phyloP scores from a whole-genome alignment of 345 rosid genomes.

The Aquilaria malaccensis region DNA sequence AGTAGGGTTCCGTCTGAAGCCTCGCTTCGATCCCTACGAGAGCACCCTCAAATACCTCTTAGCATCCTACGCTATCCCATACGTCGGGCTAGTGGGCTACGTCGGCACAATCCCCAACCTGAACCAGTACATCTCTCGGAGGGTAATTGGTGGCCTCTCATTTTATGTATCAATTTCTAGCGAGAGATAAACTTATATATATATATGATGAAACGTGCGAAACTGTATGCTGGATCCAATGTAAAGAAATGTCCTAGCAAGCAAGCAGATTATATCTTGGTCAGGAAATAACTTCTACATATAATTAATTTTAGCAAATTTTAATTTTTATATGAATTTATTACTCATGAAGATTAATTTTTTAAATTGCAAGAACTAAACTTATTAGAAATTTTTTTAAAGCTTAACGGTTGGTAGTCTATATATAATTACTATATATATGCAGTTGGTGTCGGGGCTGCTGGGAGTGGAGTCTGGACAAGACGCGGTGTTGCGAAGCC shows the following conservation, averaged over 20 bases:
- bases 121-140: slow-evolving; percentile 18
- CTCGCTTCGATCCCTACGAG: slow-evolving; percentile 59
- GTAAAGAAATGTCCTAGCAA: too few relatives aligned
- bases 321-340: too few relatives aligned
- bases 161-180: not conserved
- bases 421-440: too few relatives aligned
- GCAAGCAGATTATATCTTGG: too few relatives aligned
- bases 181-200: slow-evolving; percentile 3
- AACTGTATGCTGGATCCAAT: too few relatives aligned
- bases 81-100: slow-evolving; percentile 64
- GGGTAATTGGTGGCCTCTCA: slow-evolving; percentile 23
- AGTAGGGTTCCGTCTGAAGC: slow-evolving; percentile 34
- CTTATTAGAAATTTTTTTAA: too few relatives aligned
- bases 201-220: too few relatives aligned
- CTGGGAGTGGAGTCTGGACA: slow-evolving; percentile 66
- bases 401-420: too few relatives aligned
- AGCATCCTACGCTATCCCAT: slow-evolving; percentile 53
- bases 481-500: slow-evolving; percentile 47
- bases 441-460: slow-evolving; percentile 42
- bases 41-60: slow-evolving; percentile 45
- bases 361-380: too few relatives aligned
- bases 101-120: slow-evolving; percentile 59
- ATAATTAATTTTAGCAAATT: not conserved
- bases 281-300: not conserved
- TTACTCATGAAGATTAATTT: too few relatives aligned